Evolutionary conservation across 768 basidiomycete genomes (phyloP).

Genomic region (Psilocybe cyanescens): DNA sequence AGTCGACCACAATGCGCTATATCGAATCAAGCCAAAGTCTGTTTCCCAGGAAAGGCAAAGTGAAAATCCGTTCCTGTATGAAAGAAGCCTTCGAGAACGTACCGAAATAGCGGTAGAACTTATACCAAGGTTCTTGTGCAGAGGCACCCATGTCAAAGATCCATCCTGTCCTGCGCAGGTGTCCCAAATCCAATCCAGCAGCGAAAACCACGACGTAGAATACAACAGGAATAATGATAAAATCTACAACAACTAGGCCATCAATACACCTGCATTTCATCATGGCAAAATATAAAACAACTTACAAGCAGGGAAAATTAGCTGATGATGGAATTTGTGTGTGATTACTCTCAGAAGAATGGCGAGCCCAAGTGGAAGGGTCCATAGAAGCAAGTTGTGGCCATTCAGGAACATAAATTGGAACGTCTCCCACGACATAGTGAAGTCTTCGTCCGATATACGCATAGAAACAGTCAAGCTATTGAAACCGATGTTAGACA

Average conservation of each 20-base stretch:
- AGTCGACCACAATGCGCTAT: slow-evolving; percentile 74
- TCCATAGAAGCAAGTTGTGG: slow-evolving; percentile 77
- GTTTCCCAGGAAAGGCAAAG: slow-evolving; percentile 35
- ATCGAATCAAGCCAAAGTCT: slow-evolving; percentile 46
- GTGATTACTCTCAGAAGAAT: slow-evolving; percentile 81
- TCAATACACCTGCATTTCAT: background rate
- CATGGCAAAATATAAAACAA: background rate
- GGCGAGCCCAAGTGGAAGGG: slow-evolving; percentile 77
- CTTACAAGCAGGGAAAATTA: slow-evolving; percentile 86
- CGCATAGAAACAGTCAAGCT: slow-evolving; percentile 87
- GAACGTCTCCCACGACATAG: slow-evolving; percentile 66
- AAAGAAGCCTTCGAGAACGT: slow-evolving; percentile 20
- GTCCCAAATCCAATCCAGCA: slow-evolving; percentile 59
- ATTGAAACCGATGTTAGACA: background rate
- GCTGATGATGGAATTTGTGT: slow-evolving; percentile 78
- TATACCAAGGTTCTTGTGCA: slow-evolving; percentile 68
- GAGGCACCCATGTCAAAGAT: slow-evolving; percentile 71
- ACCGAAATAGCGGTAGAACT: slow-evolving; percentile 85
- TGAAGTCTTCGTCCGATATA: slow-evolving; percentile 78
- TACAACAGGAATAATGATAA: slow-evolving; percentile 74
- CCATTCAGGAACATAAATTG: slow-evolving; percentile 66
- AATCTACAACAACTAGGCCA: slow-evolving; percentile 50
- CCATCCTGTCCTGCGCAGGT: slow-evolving; percentile 76
- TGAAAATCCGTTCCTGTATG: slow-evolving; percentile 44
- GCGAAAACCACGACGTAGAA: slow-evolving; percentile 84